These are phyloP conservation scores for Nitzschia sp. DNA, from an alignment of 108 stramenopile genomes.

Conservation along the genomic window DNA sequence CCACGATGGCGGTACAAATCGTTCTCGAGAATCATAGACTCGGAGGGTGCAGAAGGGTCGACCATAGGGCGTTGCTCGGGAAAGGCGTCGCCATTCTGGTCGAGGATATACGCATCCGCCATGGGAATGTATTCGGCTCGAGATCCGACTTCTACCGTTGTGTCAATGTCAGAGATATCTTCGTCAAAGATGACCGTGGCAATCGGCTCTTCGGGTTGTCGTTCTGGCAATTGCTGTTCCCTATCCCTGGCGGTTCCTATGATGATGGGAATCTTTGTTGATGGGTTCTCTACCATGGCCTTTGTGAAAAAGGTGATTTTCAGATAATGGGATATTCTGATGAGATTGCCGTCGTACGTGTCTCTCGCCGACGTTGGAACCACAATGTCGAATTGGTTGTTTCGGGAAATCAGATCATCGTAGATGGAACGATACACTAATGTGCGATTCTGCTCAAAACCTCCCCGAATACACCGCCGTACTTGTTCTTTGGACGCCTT, in stretches of 20 bases:
- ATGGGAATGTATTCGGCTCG: constrained; percentile 15
- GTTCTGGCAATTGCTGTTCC: neutral
- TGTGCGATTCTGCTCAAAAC: constrained; percentile 1
- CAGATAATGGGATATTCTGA: constrained; percentile 35
- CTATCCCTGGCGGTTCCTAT: constrained; percentile 26
- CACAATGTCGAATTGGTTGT: constrained; percentile 11
- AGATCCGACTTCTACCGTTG: constrained; percentile 21
- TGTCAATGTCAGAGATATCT: constrained; percentile 7
- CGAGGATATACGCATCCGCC: constrained; percentile 18
- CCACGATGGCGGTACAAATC: neutral
- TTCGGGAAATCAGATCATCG: constrained; percentile 9
- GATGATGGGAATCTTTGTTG: constrained; percentile 31
- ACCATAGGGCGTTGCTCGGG: constrained; percentile 6
- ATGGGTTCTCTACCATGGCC: constrained; percentile 25
- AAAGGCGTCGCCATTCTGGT: neutral
- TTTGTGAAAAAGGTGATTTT: constrained; percentile 35
- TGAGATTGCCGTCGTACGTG: constrained; percentile 33
- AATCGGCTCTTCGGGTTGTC: constrained; percentile 3
- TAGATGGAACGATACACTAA: neutral
- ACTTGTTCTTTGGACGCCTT: neutral
- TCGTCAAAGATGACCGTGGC: constrained; percentile 27
- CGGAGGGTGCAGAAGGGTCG: constrained; percentile 7
- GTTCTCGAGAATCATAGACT: constrained; percentile 9
- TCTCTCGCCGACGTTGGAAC: constrained; percentile 25
- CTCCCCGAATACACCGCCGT: constrained; percentile 5